Evolutionary conservation across 192 early-diverging fungal species (phyloP), one percentile per base, ranked within the genome.

Genomic region (Backusella circina): DNA sequence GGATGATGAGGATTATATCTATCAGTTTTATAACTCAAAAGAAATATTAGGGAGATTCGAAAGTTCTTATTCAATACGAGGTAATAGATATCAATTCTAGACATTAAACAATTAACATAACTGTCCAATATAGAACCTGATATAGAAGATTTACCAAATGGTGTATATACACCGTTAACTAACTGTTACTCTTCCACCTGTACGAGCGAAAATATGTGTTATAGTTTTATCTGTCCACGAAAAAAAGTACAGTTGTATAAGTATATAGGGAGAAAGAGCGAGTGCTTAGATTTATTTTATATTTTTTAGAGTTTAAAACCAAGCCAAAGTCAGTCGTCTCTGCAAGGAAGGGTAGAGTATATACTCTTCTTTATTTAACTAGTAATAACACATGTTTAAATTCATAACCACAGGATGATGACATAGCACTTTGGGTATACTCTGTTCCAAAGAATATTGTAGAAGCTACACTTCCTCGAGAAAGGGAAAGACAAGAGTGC

Each of bases 151-250:
- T 51, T 88, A 1, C 90, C 92, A 28, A 93, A 90, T 72, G 97
- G 97, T 30, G 91, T 99, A 0, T 96, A 97, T 84, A 95, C 94
- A 0, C 85, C 93, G 33, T 82, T 98, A 71, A 92, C 97, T 0
- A 91, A 93, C 72, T 99, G 97, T 80, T 99, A 98, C 81, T 98
- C 96, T 23, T 93, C 95, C 0, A 97, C 95, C 0, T 99, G 97
- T 78, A 88, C 93, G 1, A 81, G 83, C 21, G 93, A 90, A 41
- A 89, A 85, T 69, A 84, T 93, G 2, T 99, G 96, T 80, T 99
- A 99, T 85, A 96, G 94, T 78, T 90, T 93, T 16, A 87, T 91
- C 5, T 98, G 97, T 74, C 96, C 96, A 10, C 83, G 93, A 10
- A 86, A 93, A 69, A 79, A 91, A 44, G 90, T 91, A 73, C 41